A percentile compares a stretch with the other conserved stretches of the same genome.
Conservation (phyloP, 805 yeast species). For the Tetrapisispora phaffii region DNA sequence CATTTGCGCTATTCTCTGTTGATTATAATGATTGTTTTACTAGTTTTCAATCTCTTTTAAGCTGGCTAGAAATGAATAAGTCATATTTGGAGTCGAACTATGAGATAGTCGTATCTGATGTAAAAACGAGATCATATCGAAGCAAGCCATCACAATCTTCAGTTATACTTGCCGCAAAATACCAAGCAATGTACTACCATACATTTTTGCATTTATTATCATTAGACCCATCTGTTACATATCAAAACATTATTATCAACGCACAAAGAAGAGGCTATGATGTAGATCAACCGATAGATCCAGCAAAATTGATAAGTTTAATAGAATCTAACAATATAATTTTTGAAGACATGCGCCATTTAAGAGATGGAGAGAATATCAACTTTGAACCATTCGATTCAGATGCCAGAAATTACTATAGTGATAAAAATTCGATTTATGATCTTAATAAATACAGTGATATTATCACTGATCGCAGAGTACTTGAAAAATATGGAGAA, state of each 20-base stretch:
- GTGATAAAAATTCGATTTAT: constrained; percentile 2
- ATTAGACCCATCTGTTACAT: constrained; percentile 25
- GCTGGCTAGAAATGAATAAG: neutral
- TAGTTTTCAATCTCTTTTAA: neutral
- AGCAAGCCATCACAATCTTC: constrained; percentile 40
- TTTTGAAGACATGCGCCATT: constrained; percentile 34
- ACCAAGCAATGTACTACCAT: constrained; percentile 56
- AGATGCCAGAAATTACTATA: neutral
- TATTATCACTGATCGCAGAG: constrained; percentile 6
- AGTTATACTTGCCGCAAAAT: constrained; percentile 39
- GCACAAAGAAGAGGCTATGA: constrained; percentile 39
- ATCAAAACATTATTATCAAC: constrained; percentile 37
- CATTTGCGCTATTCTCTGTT: neutral
- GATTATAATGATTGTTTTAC: neutral
- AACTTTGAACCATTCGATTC: constrained; percentile 36
- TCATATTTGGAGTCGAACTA: constrained; percentile 3
- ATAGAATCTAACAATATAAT: constrained; percentile 33
- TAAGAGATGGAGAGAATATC: constrained; percentile 38
- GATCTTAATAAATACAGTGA: constrained; percentile 13
- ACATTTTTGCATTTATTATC: constrained; percentile 36
- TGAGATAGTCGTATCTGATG: constrained; percentile 39
- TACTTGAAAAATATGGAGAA: constrained; percentile 16
- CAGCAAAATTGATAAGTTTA: constrained; percentile 32
- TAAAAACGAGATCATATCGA: constrained; percentile 46
- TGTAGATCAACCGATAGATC: constrained; percentile 39